These are phyloP conservation scores for Backusella liffmaniae DNA, from an alignment of 192 early-diverging fungal genomes.

Conservation along the genomic window DNA sequence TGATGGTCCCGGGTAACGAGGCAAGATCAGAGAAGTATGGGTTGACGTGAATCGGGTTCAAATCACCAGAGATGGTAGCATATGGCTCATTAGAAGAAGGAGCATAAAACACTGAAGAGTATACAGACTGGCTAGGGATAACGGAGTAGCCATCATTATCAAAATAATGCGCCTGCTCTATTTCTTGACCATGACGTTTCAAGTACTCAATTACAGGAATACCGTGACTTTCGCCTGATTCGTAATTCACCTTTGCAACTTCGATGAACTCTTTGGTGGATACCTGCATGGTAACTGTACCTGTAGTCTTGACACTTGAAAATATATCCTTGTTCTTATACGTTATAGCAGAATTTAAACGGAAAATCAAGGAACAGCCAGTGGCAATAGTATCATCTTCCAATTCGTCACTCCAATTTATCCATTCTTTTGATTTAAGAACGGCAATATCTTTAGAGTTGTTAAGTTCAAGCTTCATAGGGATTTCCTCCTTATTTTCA, in stretches of 20 bases:
- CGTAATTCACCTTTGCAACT: slow-evolving; percentile 83
- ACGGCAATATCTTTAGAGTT: slow-evolving; percentile 86
- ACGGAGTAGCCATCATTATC: slow-evolving; percentile 90
- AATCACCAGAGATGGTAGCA: slow-evolving; percentile 83
- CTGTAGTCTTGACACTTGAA: slow-evolving; percentile 71
- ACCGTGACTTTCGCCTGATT: slow-evolving; percentile 71
- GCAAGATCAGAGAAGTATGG: slow-evolving; percentile 91
- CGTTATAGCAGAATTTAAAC: slow-evolving; percentile 64
- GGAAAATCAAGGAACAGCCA: slow-evolving; percentile 71
- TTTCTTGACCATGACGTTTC: slow-evolving; percentile 78
- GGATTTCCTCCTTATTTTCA: slow-evolving; percentile 79
- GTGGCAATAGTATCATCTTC: slow-evolving; percentile 59
- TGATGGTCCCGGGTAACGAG: slow-evolving; percentile 88
- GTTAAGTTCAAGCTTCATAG: slow-evolving; percentile 67
- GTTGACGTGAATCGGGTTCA: slow-evolving; percentile 97
- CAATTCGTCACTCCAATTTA: slow-evolving; percentile 65
- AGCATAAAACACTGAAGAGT: slow-evolving; percentile 80
- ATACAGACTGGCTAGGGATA: slow-evolving; percentile 78
- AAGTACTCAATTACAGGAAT: slow-evolving; percentile 91
- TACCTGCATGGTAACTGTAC: slow-evolving; percentile 72
- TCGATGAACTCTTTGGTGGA: slow-evolving; percentile 82
- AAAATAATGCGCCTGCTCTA: slow-evolving; percentile 89
- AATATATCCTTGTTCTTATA: slow-evolving; percentile 61
- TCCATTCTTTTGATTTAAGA: slow-evolving; percentile 88
- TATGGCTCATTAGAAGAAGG: slow-evolving; percentile 86